Evolutionary conservation across 2,329 filamentous ascomycete species (phyloP).

Genomic region (Sporothrix brasiliensis): DNA sequence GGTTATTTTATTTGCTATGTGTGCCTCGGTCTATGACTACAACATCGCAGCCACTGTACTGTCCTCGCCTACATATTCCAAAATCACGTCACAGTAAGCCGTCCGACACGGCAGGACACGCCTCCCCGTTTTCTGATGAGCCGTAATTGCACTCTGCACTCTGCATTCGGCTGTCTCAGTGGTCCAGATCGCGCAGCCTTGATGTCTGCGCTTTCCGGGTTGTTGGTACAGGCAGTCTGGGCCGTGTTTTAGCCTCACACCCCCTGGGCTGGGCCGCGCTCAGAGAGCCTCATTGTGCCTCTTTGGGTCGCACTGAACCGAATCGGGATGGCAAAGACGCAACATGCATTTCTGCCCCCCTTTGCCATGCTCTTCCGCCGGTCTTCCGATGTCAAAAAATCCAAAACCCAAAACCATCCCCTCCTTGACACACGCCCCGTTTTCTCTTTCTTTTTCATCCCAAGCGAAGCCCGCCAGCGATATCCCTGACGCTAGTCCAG

Average conservation of each 20-base stretch:
- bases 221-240: conserved; percentile 1
- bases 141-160: background rate
- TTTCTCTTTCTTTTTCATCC: conserved; percentile 26
- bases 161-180: background rate
- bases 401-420: no score
- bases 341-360: background rate
- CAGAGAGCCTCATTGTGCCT: background rate
- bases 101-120: conserved; percentile 16
- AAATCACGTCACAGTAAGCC: background rate
- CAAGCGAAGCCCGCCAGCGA: background rate
- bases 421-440: conserved; percentile 18
- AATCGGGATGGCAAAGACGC: background rate
- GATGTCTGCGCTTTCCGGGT: background rate
- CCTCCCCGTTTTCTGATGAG: background rate
- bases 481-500: background rate
- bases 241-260: conserved; percentile 20
- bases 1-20: no score
- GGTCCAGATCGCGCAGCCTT: background rate
- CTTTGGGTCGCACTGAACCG: background rate
- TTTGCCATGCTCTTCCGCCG: background rate
- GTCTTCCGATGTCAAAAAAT: background rate
- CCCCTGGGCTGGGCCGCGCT: background rate
- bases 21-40: no score
- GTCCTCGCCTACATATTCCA: background rate
- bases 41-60: background rate